These are phyloP conservation scores for Fusarium anguioides DNA, from an alignment of 2,329 filamentous ascomycete genomes.

Conservation along the genomic window DNA sequence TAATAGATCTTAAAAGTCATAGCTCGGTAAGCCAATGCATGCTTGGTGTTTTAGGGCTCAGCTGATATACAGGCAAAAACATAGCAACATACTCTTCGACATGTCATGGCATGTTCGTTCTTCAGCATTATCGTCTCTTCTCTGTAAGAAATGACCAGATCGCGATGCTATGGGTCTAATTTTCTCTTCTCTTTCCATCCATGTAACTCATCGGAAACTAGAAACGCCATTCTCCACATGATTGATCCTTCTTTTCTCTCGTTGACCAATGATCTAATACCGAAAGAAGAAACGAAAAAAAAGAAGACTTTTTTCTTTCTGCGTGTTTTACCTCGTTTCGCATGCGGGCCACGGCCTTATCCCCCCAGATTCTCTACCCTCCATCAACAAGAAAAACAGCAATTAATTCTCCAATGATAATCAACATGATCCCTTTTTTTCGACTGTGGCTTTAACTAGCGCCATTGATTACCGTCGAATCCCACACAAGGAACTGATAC, in stretches of 20 bases:
- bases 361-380: constrained; percentile 27
- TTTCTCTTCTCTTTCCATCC: background rate
- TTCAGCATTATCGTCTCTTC: background rate
- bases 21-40: constrained; percentile 15
- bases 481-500: constrained; percentile 2
- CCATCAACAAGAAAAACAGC: constrained; percentile 16
- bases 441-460: constrained; percentile 5
- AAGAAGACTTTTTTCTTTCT: constrained; percentile 17
- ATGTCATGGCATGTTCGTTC: background rate
- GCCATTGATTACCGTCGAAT: constrained; percentile 5
- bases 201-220: constrained; percentile 24
- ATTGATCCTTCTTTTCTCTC: constrained; percentile 24
- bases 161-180: constrained; percentile 17
- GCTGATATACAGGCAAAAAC: constrained; percentile 12
- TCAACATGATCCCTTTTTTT: constrained; percentile 13
- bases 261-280: constrained; percentile 27
- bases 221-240: constrained; percentile 29
- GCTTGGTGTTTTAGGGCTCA: constrained; percentile 11
- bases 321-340: constrained; percentile 26
- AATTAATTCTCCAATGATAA: constrained; percentile 8
- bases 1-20: background rate
- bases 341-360: background rate
- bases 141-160: constrained; percentile 25
- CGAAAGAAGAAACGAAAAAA: constrained; percentile 23
- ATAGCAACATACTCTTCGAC: background rate